These are phyloP conservation scores for Saturnispora saitoi DNA, from an alignment of 805 yeast species.

Conservation along the genomic window DNA sequence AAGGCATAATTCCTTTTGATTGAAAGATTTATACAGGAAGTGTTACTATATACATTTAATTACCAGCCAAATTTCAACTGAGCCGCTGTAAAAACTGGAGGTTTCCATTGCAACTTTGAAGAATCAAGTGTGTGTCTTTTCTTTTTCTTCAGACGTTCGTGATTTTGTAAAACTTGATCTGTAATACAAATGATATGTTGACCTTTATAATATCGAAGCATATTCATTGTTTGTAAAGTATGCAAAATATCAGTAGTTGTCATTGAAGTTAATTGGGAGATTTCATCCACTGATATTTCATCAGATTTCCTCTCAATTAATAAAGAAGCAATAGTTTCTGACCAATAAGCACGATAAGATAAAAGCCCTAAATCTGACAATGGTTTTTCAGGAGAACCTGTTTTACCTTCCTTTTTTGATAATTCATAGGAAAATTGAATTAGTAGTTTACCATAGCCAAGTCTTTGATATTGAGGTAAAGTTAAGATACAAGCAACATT, in stretches of 20 bases:
- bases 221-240: constrained; percentile 83
- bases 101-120: constrained; percentile 73
- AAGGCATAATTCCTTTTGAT: constrained; percentile 58
- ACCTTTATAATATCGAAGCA: constrained; percentile 87
- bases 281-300: constrained; percentile 74
- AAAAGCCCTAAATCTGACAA: constrained; percentile 87
- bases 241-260: constrained; percentile 93
- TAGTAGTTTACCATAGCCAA: constrained; percentile 84
- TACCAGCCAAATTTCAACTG: constrained; percentile 95
- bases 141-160: constrained; percentile 55
- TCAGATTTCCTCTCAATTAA: constrained; percentile 50
- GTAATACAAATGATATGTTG: constrained; percentile 86
- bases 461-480: constrained; percentile 91
- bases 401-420: constrained; percentile 78
- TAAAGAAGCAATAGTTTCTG: constrained; percentile 73
- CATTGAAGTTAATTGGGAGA: constrained; percentile 81
- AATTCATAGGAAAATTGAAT: constrained; percentile 92
- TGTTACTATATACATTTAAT: constrained; percentile 9
- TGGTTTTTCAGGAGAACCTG: constrained; percentile 97
- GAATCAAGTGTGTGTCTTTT: constrained; percentile 75
- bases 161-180: constrained; percentile 68
- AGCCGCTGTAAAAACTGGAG: constrained; percentile 93
- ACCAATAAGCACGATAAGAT: constrained; percentile 94
- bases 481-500: constrained; percentile 97
- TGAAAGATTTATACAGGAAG: constrained; percentile 18